Conservation (phyloP, 192 early-diverging fungal species). For the Linnemannia exigua region DNA sequence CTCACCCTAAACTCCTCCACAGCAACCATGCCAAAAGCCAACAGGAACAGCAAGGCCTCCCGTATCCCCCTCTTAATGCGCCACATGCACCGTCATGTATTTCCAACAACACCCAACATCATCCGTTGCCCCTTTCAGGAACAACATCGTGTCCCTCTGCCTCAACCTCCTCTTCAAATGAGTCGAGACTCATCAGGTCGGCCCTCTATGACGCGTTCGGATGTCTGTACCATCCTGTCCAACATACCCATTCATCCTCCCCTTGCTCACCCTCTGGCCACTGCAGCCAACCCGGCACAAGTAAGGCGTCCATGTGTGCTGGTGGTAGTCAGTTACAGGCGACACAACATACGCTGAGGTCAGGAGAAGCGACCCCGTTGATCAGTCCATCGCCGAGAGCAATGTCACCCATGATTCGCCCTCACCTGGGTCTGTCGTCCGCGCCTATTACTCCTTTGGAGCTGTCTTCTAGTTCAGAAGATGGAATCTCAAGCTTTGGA, state of each 20-base stretch:
- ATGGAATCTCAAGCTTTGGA: not conserved
- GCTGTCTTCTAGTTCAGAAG: conserved; percentile 17
- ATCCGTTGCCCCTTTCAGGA: conserved; percentile 2
- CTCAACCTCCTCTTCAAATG: conserved; percentile 10
- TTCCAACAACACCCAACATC: conserved; percentile 7
- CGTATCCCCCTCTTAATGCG: conserved; percentile 1
- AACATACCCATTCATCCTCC: conserved; percentile 30
- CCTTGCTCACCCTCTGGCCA: not conserved
- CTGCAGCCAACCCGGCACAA: not conserved
- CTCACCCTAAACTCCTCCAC: not conserved
- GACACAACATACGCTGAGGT: not conserved
- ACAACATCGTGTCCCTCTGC: conserved; percentile 1
- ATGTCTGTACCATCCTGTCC: conserved; percentile 39
- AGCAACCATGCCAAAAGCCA: not conserved
- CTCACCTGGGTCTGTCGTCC: conserved; percentile 27
- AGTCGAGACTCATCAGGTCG: conserved; percentile 35
- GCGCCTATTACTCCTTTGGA: conserved; percentile 49
- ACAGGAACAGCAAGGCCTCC: not conserved
- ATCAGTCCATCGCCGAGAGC: conserved; percentile 26
- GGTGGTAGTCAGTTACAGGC: not conserved
- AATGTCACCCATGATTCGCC: conserved; percentile 44
- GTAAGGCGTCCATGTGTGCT: not conserved
- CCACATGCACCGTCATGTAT: conserved; percentile 5
- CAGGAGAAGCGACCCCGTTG: conserved; percentile 28
- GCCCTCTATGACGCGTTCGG: conserved; percentile 51